Evolutionary conservation across 1,139 yeast species (phyloP), one percentile per base, ranked within the genome.

Genomic region (Arxiozyma telluris): DNA sequence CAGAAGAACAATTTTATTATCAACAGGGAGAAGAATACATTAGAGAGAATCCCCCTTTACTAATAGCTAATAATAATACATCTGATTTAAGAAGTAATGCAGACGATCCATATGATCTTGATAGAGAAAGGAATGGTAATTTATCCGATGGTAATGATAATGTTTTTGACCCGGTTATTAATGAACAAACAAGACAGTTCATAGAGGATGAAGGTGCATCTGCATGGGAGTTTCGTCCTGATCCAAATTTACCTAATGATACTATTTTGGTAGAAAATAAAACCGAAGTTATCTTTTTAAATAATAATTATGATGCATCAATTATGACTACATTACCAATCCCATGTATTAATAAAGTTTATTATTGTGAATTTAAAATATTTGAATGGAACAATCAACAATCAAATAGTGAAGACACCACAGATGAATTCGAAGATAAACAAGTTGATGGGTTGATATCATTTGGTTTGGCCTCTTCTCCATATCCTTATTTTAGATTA

Each of bases 221-320:
- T 34, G 98, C 98, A 0, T 93, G 95, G 94, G 95, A 89, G 64
- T 93, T 94, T 67, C 80, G 79, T 56, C 88, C 88, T 47, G 91
- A 89, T 64, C 66, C 74, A 18, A 81, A 79, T 72, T 72, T 81
- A 56, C 81, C 80, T 50, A 79, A 75, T 64, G 83, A 78, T 69
- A 86, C 79, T 62, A 70, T 85, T 22, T 64, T 80, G 56, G 85
- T 91, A 22, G 77, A 81, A 53, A 83, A 84, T 64, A 83, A 86
- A 61, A 81, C 85, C 1, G 98, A 93, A 68, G 73, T 93, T 52
- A 82, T 83, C 53, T 93, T 93, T 64, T 77, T 80, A 64, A 81
- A 77, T 58, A 80, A 77, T 62, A 79, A 81, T 53, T 84, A 83
- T 57, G 90, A 84, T 63, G 82, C 94, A 57, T 86, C 94, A 15